Base-by-base conservation (phyloP, 2,329 filamentous ascomycete genomes). In the Trichoderma afroharzianum region DNA sequence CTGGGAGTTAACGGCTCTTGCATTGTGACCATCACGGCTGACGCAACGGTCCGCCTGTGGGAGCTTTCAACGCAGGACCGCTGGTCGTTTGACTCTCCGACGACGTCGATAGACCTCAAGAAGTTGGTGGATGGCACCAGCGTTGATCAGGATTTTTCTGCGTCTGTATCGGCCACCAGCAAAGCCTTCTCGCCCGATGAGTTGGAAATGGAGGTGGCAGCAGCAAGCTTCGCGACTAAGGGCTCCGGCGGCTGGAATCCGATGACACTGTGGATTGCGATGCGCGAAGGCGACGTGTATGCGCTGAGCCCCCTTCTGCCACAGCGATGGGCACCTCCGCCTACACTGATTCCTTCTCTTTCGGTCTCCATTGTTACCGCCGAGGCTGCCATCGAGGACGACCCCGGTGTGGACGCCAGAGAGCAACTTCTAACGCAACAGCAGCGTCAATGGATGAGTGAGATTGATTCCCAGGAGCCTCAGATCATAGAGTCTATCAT, bases 231-330 rank as follows among this genome's bases (percentile, higher is more conserved):
- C 82, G 85, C 87, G 43, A 84, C 84, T 14, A 85, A 86, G 74
- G 85, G 85, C 43, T 88, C 88, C 7, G 95, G 94, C 15, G 94
- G 94, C 68, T 99, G 96, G 96, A 93, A 94, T 8, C 90, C 95
- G 11, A 98, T 98, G 93, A 98, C 96, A 0, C 85, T 99, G 12
- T 99, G 95, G 93, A 85, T 98, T 66, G 94, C 95, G n/a, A 99
- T 98, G 92, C 90, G 90, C 47, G 92, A 94, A 72, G 96, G 96
- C 4, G 95, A 98, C 78, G 88, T 98, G 6, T 99, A 99, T 78
- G 95, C 95, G 2, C 84, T 99, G 9, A 98, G 95, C 78, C 96
- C 96, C 2, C 86, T 99, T 53, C 85, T 99, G 36, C 96, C 96
- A 0, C 90, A 90, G 66, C 93, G 92, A 76, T 98, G 95, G 94